Evolutionary conservation across 2,329 filamentous ascomycete genomes (phyloP).

Genomic region (Dactylellina leptospora): DNA sequence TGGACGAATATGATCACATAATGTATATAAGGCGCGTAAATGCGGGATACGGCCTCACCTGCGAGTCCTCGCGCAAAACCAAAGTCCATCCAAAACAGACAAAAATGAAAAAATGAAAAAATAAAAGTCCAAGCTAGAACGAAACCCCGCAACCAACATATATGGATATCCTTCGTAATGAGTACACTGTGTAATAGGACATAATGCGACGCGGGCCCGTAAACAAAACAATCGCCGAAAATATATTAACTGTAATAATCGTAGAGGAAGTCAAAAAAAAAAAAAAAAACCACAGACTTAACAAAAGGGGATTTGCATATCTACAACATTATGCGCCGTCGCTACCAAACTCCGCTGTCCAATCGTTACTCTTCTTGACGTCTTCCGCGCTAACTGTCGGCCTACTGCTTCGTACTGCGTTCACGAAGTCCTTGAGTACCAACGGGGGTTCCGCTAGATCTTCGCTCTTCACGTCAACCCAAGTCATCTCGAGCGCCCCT

Average conservation of each 20-base stretch:
- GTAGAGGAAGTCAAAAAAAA: constrained; percentile 5
- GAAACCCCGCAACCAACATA: constrained; percentile 45
- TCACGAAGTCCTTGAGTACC: constrained; percentile 88
- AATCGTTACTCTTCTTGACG: constrained; percentile 82
- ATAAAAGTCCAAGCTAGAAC: constrained; percentile 15
- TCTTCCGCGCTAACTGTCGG: constrained; percentile 92
- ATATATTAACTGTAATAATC: constrained; percentile 35
- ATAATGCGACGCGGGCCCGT: constrained; percentile 41
- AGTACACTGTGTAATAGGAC: constrained; percentile 44
- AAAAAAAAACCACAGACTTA: background rate
- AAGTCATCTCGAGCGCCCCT: constrained; percentile 90
- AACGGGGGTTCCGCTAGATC: constrained; percentile 86
- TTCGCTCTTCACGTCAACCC: constrained; percentile 85
- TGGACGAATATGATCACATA: too few species aligned
- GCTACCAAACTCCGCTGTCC: constrained; percentile 79
- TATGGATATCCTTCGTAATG: constrained; percentile 52
- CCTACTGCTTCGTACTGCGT: constrained; percentile 84
- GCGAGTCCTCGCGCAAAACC: too few species aligned
- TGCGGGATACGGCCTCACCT: too few species aligned
- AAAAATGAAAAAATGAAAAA: constrained; percentile 12
- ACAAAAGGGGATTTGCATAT: constrained; percentile 9
- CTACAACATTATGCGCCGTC: constrained; percentile 38
- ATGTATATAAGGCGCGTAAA: too few species aligned
- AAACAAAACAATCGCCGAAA: constrained; percentile 38
- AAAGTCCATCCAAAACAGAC: too few species aligned